Evolutionary conservation across 768 basidiomycete genomes (phyloP).

Genomic region (Mycena metata): DNA sequence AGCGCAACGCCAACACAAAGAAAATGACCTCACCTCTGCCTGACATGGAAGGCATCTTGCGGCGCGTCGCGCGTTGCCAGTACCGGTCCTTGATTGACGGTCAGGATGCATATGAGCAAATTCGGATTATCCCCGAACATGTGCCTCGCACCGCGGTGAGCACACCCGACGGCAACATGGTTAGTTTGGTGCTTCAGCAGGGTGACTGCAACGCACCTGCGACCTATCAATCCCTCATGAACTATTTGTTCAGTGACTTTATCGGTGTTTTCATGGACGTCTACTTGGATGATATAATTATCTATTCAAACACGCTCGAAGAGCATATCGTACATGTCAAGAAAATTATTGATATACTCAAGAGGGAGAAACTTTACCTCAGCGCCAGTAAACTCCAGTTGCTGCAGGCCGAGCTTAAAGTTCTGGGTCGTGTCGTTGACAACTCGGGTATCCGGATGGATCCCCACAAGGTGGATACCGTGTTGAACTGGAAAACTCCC

Average conservation of each 20-base stretch:
- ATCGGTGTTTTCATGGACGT: no score
- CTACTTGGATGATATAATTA: neutral
- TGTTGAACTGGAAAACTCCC: constrained; percentile 2
- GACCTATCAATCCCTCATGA: no score
- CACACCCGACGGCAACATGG: neutral
- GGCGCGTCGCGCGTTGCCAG: neutral
- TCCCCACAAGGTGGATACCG: neutral
- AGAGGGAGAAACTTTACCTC: constrained; percentile 46
- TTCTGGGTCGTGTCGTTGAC: neutral
- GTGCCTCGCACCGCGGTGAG: no score
- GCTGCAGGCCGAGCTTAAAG: neutral
- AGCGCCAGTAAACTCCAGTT: constrained; percentile 23
- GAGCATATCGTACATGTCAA: constrained; percentile 51
- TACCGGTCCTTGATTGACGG: neutral
- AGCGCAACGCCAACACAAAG: no score
- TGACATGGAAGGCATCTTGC: neutral
- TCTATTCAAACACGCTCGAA: constrained; percentile 46
- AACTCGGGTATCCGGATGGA: constrained; percentile 36
- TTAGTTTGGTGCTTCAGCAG: neutral
- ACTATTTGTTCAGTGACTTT: no score
- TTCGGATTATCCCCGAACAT: neutral
- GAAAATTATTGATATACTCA: constrained; percentile 46
- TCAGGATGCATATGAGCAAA: neutral
- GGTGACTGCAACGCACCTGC: no score
- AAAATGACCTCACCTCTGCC: neutral